phyloP scores from a whole-genome alignment of 805 yeast genomes.

The Yarrowia sp. region DNA sequence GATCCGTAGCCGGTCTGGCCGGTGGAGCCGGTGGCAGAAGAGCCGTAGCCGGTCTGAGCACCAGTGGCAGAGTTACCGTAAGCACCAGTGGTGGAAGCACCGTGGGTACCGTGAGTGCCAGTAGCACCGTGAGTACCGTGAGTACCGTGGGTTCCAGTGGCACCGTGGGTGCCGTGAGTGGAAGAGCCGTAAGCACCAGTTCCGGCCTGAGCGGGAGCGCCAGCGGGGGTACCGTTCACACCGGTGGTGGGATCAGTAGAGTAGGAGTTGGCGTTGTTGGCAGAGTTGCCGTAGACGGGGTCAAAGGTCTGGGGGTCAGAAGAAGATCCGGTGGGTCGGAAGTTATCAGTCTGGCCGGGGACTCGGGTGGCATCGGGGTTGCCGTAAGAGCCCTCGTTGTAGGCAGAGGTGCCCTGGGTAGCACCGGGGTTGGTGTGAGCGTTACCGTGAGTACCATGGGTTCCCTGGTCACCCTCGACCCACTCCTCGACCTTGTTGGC shows the following conservation, averaged over 20 bases:
- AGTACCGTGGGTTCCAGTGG: conserved; percentile 1
- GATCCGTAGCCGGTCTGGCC: not conserved
- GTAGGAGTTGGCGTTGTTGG: conserved; percentile 33
- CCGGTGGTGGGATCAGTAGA: conserved; percentile 32
- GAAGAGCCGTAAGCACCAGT: not conserved
- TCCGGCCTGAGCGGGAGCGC: conserved; percentile 21
- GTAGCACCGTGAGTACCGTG: not conserved
- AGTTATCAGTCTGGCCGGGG: conserved; percentile 33
- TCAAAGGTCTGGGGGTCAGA: conserved; percentile 23
- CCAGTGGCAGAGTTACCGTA: conserved; percentile 7
- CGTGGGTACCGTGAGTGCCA: conserved; percentile 2
- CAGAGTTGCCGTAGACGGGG: conserved; percentile 20
- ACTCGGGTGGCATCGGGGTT: conserved; percentile 24
- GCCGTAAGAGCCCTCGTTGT: conserved; percentile 24
- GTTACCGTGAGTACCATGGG: conserved; percentile 24
- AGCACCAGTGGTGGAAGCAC: not conserved
- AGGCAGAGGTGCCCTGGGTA: conserved; percentile 13
- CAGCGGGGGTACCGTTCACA: conserved; percentile 31
- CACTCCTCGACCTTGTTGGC: conserved; percentile 29
- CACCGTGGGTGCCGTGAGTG: conserved; percentile 13
- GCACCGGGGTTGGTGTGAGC: conserved; percentile 13
- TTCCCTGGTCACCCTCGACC: conserved; percentile 24
- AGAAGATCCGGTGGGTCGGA: conserved; percentile 18
- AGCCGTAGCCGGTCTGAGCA: not conserved
- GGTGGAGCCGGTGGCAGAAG: not conserved